phyloP scores from a whole-genome alignment of 2,329 filamentous ascomycete species.

The Xylariaceae sp. region DNA sequence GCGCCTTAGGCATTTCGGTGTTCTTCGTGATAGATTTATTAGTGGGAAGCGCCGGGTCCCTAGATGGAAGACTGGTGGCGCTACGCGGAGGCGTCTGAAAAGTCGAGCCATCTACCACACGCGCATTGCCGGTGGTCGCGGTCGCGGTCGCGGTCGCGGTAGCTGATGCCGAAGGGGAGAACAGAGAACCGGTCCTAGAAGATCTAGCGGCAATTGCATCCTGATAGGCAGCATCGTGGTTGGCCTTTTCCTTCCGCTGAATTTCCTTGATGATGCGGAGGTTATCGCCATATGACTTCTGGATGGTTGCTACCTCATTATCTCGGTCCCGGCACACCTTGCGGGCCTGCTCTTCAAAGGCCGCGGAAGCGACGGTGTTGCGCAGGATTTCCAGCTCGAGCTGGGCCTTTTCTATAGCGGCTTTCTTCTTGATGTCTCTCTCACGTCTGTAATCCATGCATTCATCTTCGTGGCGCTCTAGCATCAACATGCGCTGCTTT shows the following conservation, averaged over 20 bases:
- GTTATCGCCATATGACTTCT: neutral
- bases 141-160: neutral
- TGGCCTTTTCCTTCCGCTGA: slow-evolving; percentile 9
- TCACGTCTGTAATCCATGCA: slow-evolving; percentile 7
- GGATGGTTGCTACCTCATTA: slow-evolving; percentile 2
- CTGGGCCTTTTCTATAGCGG: neutral
- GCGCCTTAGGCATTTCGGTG: slow-evolving; percentile 12
- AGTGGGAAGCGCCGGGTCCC: neutral
- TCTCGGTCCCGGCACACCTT: slow-evolving; percentile 6
- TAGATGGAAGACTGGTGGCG: neutral
- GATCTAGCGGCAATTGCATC: slow-evolving; percentile 9
- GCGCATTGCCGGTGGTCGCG: neutral
- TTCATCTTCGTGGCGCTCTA: slow-evolving; percentile 12
- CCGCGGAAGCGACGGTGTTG: neutral
- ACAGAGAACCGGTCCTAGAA: neutral
- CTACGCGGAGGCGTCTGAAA: neutral
- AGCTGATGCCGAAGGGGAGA: neutral
- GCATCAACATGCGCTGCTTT: slow-evolving; percentile 8
- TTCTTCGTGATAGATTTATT: slow-evolving; percentile 11
- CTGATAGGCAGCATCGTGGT: slow-evolving; percentile 4
- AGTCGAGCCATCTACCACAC: neutral
- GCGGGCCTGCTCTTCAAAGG: slow-evolving; percentile 5
- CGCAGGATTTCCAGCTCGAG: slow-evolving; percentile 9
- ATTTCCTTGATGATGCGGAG: slow-evolving; percentile 5
- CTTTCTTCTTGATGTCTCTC: slow-evolving; percentile 11